phyloP scores from a whole-genome alignment of 2,329 filamentous ascomycete species.

The Aureobasidium uvarum region DNA sequence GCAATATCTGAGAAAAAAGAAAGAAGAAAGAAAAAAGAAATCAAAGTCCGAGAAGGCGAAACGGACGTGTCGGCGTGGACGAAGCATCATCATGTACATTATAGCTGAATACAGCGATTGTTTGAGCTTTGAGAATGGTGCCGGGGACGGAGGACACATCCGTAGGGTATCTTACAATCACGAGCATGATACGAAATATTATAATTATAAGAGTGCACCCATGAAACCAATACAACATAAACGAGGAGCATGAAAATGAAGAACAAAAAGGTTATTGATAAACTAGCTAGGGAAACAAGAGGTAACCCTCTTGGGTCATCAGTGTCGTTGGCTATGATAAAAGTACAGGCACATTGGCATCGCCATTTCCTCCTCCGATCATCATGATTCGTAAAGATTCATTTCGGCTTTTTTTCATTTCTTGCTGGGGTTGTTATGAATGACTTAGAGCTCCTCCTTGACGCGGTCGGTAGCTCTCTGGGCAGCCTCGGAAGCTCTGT shows the following conservation, averaged over 20 bases:
- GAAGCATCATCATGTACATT: too few species aligned
- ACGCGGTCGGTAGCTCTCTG: constrained; percentile 39
- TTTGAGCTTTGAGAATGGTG: too few species aligned
- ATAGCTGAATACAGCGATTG: too few species aligned
- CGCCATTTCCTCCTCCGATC: constrained; percentile 13
- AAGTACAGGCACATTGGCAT: constrained; percentile 11
- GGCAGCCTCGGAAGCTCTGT: constrained; percentile 33
- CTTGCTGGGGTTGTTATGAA: constrained; percentile 1
- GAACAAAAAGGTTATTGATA: background rate
- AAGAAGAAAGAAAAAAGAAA: background rate
- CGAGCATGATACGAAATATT: background rate
- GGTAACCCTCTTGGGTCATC: background rate
- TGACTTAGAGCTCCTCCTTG: constrained; percentile 49
- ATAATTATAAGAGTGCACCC: too few species aligned
- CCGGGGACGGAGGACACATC: too few species aligned
- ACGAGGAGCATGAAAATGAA: background rate
- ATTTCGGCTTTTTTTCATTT: constrained; percentile 12
- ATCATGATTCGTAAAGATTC: constrained; percentile 26
- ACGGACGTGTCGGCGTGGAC: background rate
- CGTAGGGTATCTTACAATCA: background rate
- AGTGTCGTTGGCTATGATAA: constrained; percentile 18
- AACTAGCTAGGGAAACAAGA: constrained; percentile 10
- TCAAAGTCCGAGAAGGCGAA: background rate
- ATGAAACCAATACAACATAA: too few species aligned
- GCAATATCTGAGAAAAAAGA: background rate